Base-by-base conservation (phyloP, 2,329 filamentous ascomycete genomes). In the Incumbomyces delicatus region DNA sequence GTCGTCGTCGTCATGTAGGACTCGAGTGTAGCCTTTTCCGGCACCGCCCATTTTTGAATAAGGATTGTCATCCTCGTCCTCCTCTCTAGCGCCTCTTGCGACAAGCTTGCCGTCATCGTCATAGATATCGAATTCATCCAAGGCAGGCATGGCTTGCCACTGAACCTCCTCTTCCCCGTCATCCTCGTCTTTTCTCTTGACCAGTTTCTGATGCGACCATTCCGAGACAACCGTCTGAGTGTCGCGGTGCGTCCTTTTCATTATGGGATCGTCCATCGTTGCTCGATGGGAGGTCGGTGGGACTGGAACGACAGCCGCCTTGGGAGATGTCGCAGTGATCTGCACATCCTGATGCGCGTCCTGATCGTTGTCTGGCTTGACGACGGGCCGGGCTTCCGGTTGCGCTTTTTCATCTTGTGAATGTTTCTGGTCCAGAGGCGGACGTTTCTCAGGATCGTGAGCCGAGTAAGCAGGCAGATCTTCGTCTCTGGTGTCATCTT, bases 1-100 rank as follows among this genome's bases (percentile, higher is more conserved):
- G 53, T 98, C 92, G 57, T 98, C 92, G 53, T 98, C 92, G 58
- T 98, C 92, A 58, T 95, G 76, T 52, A 94, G 78, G n/a, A 98
- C 87, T 41, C 88, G 78, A 1, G 92, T 98, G 63, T 98, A 98
- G 3, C 92, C 92, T 65, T 88, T 95, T 18, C 90, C 89, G 0
- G 95, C 75, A 12, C 83, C 83, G 17, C 73, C 77, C 58, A 94
- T 94, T 35, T 77, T 81, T 51, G 81, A 78, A 37, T 66, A 72
- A 38, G 83, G 76, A 31, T 73, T 60, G n/a, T 77, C 75, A 2
- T 46, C 32, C 46, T 83, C 82, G 40, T 87, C 81, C 12, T 81
- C 78, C 27, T 76, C 77, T 33, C 76, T 72, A 49, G 83, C 83
- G 57, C 94, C 90, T 53, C 78, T 82, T 11, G 92, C 92, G 53